Percentiles rank a stretch among this genome's conserved stretches.
Conservation (phyloP, 495 filamentous ascomycete genomes). For the Lichenothelia convexa region DNA sequence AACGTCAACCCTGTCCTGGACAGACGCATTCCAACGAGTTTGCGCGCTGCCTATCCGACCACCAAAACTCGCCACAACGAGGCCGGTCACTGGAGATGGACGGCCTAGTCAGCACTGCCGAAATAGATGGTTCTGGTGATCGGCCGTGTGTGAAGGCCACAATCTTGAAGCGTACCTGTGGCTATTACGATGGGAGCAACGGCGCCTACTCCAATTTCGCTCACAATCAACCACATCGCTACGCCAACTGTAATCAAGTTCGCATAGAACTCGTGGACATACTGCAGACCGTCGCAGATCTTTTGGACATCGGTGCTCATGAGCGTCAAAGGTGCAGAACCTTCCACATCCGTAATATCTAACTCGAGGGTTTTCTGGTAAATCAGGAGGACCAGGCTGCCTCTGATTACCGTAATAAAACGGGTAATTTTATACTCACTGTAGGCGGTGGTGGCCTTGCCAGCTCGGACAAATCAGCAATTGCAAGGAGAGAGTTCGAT, state of each 20-base stretch:
- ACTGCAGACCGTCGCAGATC: slow-evolving; percentile 20
- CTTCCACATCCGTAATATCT: slow-evolving; percentile 26
- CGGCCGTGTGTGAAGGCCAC: no score
- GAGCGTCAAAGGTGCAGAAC: slow-evolving; percentile 37
- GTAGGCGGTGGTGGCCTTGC: no score
- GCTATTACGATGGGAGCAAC: slow-evolving; percentile 40
- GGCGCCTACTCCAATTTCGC: slow-evolving; percentile 35
- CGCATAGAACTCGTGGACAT: slow-evolving; percentile 30
- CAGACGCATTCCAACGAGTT: no score
- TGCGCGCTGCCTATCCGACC: no score
- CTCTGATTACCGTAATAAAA: slow-evolving; percentile 39
- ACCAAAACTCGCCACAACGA: no score
- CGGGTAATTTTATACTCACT: no score
- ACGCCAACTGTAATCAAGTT: slow-evolving; percentile 37
- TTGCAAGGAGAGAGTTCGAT: slow-evolving; percentile 36
- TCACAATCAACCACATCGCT: slow-evolving; percentile 38
- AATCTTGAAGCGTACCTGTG: no score
- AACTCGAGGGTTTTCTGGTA: slow-evolving; percentile 33
- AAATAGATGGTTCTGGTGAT: no score
- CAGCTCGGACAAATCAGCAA: no score
- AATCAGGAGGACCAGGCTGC: slow-evolving; percentile 36
- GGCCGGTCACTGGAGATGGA: no score
- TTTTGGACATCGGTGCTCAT: slow-evolving; percentile 36
- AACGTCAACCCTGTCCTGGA: no score
- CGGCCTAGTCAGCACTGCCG: no score